phyloP scores from a whole-genome alignment of 2,329 filamentous ascomycete genomes.

The Aspergillus floridensis region DNA sequence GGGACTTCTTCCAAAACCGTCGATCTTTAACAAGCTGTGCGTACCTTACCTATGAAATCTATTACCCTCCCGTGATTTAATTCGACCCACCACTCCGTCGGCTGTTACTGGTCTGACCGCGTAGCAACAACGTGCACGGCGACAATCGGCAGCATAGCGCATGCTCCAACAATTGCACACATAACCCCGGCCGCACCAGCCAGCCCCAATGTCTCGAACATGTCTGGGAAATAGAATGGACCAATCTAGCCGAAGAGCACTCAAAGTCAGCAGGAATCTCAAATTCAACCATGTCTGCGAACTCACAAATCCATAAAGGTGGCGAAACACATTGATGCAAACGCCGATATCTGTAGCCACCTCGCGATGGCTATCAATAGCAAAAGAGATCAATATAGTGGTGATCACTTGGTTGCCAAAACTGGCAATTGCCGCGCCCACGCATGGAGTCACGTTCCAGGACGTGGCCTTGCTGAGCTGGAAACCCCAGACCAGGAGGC shows the following conservation, averaged over 20 bases:
- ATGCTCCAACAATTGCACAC: slow-evolving; percentile 36
- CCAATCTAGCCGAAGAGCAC: slow-evolving; percentile 16
- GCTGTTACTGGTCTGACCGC: no score
- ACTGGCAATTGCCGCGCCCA: slow-evolving; percentile 53
- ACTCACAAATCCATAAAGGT: slow-evolving; percentile 54
- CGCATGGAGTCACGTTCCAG: slow-evolving; percentile 58
- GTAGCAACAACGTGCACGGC: slow-evolving; percentile 19
- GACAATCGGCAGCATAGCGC: slow-evolving; percentile 31
- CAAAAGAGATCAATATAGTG: slow-evolving; percentile 59
- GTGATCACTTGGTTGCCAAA: slow-evolving; percentile 62
- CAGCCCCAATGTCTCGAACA: slow-evolving; percentile 38
- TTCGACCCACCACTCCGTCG: no score
- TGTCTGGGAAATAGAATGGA: slow-evolving; percentile 37
- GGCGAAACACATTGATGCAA: slow-evolving; percentile 57
- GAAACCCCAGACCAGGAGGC: slow-evolving; percentile 56
- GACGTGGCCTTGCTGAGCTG: slow-evolving; percentile 46
- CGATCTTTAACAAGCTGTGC: no score
- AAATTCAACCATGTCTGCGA: slow-evolving; percentile 5
- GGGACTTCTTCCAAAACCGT: no score
- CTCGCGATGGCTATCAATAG: slow-evolving; percentile 56
- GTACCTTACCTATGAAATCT: no score
- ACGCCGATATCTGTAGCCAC: slow-evolving; percentile 56
- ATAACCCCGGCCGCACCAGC: slow-evolving; percentile 36
- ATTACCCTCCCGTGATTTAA: no score
- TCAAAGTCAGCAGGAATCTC: background rate